Conservation (phyloP, 2,329 filamentous ascomycete genomes). For the Akanthomyces uredinophilus region DNA sequence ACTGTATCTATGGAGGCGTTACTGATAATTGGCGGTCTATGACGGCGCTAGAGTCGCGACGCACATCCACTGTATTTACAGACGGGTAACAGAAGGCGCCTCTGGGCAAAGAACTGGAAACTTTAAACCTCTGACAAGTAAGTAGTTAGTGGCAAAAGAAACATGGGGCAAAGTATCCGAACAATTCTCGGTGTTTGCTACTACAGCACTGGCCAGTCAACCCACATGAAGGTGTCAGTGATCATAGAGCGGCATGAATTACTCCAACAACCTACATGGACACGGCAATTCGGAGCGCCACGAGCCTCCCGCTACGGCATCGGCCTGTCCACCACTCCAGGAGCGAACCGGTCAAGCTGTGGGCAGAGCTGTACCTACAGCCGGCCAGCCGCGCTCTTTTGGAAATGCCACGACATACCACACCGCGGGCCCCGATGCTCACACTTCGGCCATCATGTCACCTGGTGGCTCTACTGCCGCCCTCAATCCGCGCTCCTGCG, state of each 20-base stretch:
- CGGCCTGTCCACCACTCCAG: neutral
- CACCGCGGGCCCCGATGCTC: conserved; percentile 35
- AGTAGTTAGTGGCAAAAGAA: too few species aligned
- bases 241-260: conserved; percentile 7
- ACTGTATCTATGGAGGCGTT: too few species aligned
- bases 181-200: too few species aligned
- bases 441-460: conserved; percentile 31
- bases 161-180: too few species aligned
- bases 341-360: neutral
- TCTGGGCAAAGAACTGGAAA: too few species aligned
- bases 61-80: too few species aligned
- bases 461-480: conserved; percentile 30
- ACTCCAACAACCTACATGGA: conserved; percentile 3
- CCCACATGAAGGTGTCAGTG: neutral
- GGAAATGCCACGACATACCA: conserved; percentile 35
- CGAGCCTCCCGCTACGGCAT: neutral
- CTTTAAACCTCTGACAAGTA: too few species aligned
- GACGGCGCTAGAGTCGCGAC: too few species aligned
- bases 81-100: too few species aligned
- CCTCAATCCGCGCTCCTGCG: conserved; percentile 45
- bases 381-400: conserved; percentile 20
- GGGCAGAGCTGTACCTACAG: neutral
- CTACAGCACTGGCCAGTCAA: too few species aligned
- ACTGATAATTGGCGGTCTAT: too few species aligned
- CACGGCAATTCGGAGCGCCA: neutral